A percentile compares a stretch with the other conserved stretches of the same genome.
Evolutionary conservation across 441 rosid species (phyloP).

Genomic region (Euphorbia corollata): DNA sequence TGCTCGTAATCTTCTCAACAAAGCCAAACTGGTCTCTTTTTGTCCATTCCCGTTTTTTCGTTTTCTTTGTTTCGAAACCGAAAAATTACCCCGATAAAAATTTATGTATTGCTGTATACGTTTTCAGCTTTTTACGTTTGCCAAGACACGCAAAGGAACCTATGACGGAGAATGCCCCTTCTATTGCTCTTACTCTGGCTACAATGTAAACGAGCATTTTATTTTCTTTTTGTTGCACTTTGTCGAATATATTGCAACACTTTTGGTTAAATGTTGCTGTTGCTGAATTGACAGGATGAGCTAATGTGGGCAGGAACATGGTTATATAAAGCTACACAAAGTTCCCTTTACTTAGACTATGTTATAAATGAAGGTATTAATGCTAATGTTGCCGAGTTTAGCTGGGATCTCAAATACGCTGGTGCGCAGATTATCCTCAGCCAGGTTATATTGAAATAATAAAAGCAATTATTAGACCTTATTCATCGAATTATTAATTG

Average conservation of each 20-base stretch:
- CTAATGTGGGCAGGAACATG: slow-evolving; percentile 91
- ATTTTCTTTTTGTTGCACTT: neutral
- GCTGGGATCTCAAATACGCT: slow-evolving; percentile 92
- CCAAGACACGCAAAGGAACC: slow-evolving; percentile 58
- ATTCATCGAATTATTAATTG: no score
- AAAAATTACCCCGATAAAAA: no score
- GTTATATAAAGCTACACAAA: slow-evolving; percentile 57
- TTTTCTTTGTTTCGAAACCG: no score
- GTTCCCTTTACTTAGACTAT: slow-evolving; percentile 32
- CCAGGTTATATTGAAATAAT: slow-evolving; percentile 30
- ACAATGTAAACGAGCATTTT: slow-evolving; percentile 38
- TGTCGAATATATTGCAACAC: no score
- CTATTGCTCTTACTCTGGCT: slow-evolving; percentile 88
- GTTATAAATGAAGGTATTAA: slow-evolving; percentile 52
- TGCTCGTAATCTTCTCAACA: slow-evolving; percentile 64
- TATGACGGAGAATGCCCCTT: slow-evolving; percentile 94
- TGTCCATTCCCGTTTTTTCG: neutral
- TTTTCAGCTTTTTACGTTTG: slow-evolving; percentile 59
- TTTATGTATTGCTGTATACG: no score
- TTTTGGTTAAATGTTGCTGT: no score
- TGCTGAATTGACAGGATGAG: slow-evolving; percentile 53
- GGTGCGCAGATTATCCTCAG: slow-evolving; percentile 70
- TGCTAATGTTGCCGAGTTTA: slow-evolving; percentile 62
- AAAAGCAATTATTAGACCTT: no score
- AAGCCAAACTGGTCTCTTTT: slow-evolving; percentile 54